A percentile compares a stretch with the other conserved stretches of the same genome.
Evolutionary conservation across 176 grass and related monocot genomes (phyloP).

Genomic region (Chloris gayana): DNA sequence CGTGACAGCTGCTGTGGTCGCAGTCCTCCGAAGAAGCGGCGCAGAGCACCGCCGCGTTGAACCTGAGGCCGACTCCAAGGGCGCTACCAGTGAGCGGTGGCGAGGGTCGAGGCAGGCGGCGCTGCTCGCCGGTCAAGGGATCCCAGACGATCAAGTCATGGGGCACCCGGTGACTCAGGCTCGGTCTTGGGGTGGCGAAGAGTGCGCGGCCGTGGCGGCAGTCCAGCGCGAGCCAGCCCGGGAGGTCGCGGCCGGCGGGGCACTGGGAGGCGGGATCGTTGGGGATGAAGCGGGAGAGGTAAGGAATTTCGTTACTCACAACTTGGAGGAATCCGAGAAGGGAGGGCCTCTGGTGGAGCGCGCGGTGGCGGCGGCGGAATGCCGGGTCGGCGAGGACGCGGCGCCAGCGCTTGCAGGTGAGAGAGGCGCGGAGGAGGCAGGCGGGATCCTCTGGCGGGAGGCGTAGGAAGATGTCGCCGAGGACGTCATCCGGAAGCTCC

Average conservation of each 20-base stretch:
- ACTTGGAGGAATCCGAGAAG: not conserved
- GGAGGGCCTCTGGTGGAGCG: not conserved
- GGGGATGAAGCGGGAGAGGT: not conserved
- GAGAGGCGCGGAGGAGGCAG: not conserved
- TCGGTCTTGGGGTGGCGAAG: not conserved
- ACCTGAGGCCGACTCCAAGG: not conserved
- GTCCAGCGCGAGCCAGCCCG: not conserved
- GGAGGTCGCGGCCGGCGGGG: not conserved
- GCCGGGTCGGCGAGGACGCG: not conserved
- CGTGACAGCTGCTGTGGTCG: not conserved
- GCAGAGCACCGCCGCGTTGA: conserved; percentile 1
- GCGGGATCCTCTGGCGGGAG: not conserved
- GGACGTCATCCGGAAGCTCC: not conserved
- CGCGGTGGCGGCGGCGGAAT: not conserved
- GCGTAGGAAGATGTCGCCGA: not conserved
- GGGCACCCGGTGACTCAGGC: too few relatives aligned
- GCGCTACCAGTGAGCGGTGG: fast-evolving
- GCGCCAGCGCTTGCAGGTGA: not conserved
- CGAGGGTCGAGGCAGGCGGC: not conserved
- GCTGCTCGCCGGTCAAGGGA: not conserved
- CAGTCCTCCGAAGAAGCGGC: not conserved
- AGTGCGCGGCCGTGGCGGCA: conserved; percentile 17
- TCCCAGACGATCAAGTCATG: too few relatives aligned
- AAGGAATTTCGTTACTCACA: not conserved
- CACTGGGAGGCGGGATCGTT: not conserved